Conservation (phyloP, 305 asterid species). For the Fraxinus paxiana region DNA sequence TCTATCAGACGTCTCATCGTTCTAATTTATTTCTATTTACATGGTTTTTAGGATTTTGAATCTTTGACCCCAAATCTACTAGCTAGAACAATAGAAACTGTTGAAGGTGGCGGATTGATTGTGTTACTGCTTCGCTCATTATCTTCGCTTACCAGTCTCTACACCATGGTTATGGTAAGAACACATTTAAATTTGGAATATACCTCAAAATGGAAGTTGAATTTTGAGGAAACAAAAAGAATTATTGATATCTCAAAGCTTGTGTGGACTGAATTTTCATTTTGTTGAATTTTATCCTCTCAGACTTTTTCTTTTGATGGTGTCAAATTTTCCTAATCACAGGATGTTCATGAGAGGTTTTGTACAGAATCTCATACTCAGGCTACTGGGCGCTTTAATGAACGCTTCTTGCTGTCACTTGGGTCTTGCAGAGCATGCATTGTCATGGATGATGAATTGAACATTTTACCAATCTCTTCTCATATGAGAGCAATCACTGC, state of each 20-base stretch:
- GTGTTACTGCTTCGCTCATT: conserved; percentile 78
- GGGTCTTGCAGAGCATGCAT: conserved; percentile 85
- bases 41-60: conserved; percentile 66
- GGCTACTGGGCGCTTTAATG: conserved; percentile 79
- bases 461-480: conserved; percentile 84
- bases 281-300: neutral
- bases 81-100: conserved; percentile 96
- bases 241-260: neutral
- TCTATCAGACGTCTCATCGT: conserved; percentile 1
- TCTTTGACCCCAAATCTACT: conserved; percentile 93
- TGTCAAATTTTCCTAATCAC: conserved; percentile 32
- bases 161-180: conserved; percentile 93
- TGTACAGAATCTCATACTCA: conserved; percentile 87
- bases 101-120: conserved; percentile 97
- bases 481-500: conserved; percentile 69
- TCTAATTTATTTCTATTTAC: conserved; percentile 9
- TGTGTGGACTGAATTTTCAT: neutral
- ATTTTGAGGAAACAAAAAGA: neutral
- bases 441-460: conserved; percentile 89
- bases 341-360: conserved; percentile 93
- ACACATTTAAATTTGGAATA: neutral
- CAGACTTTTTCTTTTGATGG: conserved; percentile 13
- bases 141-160: conserved; percentile 78
- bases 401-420: conserved; percentile 86
- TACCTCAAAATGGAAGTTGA: conserved; percentile 1